Base-by-base conservation (phyloP, 164 flowering plant genomes). In the Protea cynaroides region DNA sequence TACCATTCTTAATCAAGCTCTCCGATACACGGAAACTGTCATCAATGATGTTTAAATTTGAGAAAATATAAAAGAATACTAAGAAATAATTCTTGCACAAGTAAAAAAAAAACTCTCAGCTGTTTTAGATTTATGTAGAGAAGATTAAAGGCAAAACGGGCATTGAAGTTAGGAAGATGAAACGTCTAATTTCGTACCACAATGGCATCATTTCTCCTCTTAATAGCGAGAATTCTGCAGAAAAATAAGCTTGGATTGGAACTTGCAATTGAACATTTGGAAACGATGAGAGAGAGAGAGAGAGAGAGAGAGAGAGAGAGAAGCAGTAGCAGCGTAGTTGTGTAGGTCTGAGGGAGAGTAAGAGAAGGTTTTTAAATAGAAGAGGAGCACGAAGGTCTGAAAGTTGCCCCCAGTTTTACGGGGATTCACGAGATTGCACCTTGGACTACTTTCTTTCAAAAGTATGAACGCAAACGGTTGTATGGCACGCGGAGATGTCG, bases 391-490 rank as follows among this genome's bases (percentile, higher is more conserved):
- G 14, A 34, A 38, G 77, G 21, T 10, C 13, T 1, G 60, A 14
- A 59, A 63, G 53, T 23, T 23, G 69, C 64, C 10, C 66, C 25
- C 22, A 18, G 70, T 23, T 6, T 22, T 55, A 24, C 22, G 14
- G 0, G 4, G 1, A 81, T 74, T 77, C 72, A 81, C 84, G 67
- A 77, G 59, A 73, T 3, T 79, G 74, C 69, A 24, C 69, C 80
- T 78, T 72, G 80, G n/a, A n/a, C n/a, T n/a, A 75, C 80, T 61
- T 51, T 19, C 51, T 70, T 68, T 49, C 17, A 15, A 15, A 15
- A 44, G 73, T 65, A 70, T 70, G 81, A 75, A 74, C 74, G 65
- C 68, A 54, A 77, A 78, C 62, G 83, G 80, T 61, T 69, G 58
- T 58, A 70, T 60, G 62, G 80, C 83, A 80, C n/a, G n/a, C n/a